These are phyloP conservation scores for Nicotiana tabacum DNA, from an alignment of 257 asterid species.

Conservation along the genomic window DNA sequence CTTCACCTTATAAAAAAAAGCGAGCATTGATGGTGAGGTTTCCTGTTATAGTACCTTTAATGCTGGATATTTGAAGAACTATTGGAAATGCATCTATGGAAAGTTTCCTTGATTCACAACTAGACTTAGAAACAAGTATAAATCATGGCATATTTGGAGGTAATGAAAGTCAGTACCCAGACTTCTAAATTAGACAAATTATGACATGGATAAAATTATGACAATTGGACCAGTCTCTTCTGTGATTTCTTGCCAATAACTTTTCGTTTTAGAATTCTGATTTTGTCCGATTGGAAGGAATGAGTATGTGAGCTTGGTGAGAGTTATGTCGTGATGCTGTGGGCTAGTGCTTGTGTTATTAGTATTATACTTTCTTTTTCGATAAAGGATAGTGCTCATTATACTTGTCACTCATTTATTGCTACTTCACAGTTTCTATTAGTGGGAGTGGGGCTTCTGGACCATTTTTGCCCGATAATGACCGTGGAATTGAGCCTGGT, in stretches of 20 bases:
- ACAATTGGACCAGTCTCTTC: background rate
- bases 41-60: background rate
- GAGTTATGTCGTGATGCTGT: background rate
- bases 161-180: background rate
- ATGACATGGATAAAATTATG: background rate
- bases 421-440: slow-evolving; percentile 35
- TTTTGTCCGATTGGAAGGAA: background rate
- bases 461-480: slow-evolving; percentile 27
- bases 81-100: background rate
- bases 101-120: background rate
- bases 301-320: background rate
- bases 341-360: background rate
- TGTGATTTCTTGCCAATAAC: background rate
- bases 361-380: background rate
- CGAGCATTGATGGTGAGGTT: background rate
- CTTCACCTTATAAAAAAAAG: no score
- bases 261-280: background rate
- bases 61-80: background rate
- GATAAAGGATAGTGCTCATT: background rate
- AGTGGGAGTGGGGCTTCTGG: slow-evolving; percentile 26
- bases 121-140: background rate
- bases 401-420: background rate
- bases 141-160: background rate
- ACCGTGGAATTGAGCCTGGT: slow-evolving; percentile 21
- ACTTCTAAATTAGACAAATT: background rate